A percentile compares a stretch with the other conserved stretches of the same genome.
Evolutionary conservation across 2,329 filamentous ascomycete species (phyloP).

Genomic region (Coniochaeta ligniaria): DNA sequence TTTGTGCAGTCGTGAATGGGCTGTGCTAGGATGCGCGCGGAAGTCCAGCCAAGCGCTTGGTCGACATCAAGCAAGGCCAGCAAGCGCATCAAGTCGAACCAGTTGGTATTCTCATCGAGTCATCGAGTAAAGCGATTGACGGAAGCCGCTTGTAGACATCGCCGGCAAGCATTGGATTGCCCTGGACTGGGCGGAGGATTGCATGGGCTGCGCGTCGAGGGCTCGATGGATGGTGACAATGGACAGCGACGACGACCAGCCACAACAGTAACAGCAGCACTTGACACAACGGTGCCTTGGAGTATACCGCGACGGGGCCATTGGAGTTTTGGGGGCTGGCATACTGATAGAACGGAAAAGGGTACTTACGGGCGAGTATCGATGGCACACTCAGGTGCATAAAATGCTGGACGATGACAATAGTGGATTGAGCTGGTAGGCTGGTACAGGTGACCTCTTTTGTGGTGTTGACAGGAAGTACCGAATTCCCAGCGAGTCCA

Average conservation of each 20-base stretch:
- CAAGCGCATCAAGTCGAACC: background rate
- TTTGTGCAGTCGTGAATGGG: background rate
- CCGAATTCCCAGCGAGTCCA: background rate
- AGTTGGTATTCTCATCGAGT: background rate
- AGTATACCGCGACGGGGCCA: background rate
- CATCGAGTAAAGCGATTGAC: background rate
- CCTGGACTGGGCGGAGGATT: background rate
- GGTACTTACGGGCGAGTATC: slow-evolving; percentile 14
- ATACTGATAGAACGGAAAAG: background rate
- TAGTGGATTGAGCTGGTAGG: slow-evolving; percentile 11
- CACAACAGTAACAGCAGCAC: background rate
- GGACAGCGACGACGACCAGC: background rate
- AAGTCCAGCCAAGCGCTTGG: slow-evolving; percentile 10
- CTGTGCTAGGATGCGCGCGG: background rate
- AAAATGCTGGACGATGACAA: slow-evolving; percentile 9
- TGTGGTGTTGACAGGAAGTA: background rate
- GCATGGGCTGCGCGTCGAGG: background rate
- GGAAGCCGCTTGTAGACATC: background rate
- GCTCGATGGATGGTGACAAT: background rate
- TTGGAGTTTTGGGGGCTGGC: background rate
- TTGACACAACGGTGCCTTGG: slow-evolving; percentile 1
- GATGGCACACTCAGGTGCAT: slow-evolving; percentile 9
- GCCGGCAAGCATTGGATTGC: background rate
- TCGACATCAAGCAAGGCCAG: slow-evolving; percentile 8
- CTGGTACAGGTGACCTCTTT: slow-evolving; percentile 16